These are phyloP conservation scores for Debaryomyces sp. DNA, from an alignment of 1,139 yeast genomes.

Conservation along the genomic window DNA sequence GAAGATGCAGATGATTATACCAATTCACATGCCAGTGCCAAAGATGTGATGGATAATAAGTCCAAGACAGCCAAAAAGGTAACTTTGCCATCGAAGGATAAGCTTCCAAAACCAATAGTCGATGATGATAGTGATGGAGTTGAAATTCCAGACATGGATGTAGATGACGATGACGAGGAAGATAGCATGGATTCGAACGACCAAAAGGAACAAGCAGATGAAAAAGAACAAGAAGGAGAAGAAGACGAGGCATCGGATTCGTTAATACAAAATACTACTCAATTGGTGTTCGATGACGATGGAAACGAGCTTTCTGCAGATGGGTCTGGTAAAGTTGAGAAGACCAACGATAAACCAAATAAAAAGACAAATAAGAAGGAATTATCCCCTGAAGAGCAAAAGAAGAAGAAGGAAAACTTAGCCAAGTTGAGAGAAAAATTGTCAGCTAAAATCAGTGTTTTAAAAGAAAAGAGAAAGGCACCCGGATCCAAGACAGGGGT, in stretches of 20 bases:
- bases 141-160: conserved; percentile 18
- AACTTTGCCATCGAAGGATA: conserved; percentile 46
- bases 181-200: conserved; percentile 17
- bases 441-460: conserved; percentile 65
- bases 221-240: too few relatives aligned
- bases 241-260: conserved; percentile 15
- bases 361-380: conserved; percentile 29
- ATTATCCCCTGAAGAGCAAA: conserved; percentile 49
- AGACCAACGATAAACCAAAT: conserved; percentile 21
- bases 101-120: conserved; percentile 15
- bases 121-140: conserved; percentile 19
- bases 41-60: conserved; percentile 62
- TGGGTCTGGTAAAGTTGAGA: conserved; percentile 14
- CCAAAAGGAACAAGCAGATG: conserved; percentile 10
- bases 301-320: conserved; percentile 59
- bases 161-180: conserved; percentile 17
- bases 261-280: conserved; percentile 38
- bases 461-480: conserved; percentile 86
- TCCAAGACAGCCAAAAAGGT: conserved; percentile 63
- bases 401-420: conserved; percentile 56
- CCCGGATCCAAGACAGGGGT: conserved; percentile 82
- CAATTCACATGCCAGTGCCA: conserved; percentile 56
- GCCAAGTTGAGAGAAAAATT: conserved; percentile 70
- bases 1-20: conserved; percentile 45
- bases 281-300: conserved; percentile 72